Evolutionary conservation across 371 early-diverging fungal species (phyloP), one percentile per base, ranked within the genome.

Genomic region (Apophysomyces ossiformis): DNA sequence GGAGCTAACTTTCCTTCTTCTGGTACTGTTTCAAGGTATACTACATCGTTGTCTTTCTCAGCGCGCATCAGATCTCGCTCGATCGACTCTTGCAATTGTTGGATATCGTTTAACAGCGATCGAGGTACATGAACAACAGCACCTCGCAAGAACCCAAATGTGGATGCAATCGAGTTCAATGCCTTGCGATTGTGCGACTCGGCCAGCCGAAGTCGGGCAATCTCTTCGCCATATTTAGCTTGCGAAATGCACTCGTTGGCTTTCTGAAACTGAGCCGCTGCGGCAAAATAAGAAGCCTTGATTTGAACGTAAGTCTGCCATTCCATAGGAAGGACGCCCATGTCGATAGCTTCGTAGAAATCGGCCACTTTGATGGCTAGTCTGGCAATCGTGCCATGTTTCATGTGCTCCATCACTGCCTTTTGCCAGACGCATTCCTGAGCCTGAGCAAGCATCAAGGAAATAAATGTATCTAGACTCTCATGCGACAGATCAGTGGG

Each of bases 391-490:
- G 87, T 85, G 1, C 83, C 89, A 65, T 92, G 89, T 65, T 90
- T 90, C 79, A 92, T 85, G 47, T 90, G 88, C 67, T 89, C 94
- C 81, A 85, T 82, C 3, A 91, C 88, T 1, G 93, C 92, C 56
- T 94, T 91, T 64, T 88, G 89, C 93, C 92, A 94, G 13, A 90
- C 90, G 61, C 91, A 93, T 75, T 96, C 95, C 71, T 96, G 95
- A 26, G 95, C 96, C 74, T 95, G 95, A 1, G 94, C 94, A 1
- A 95, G 81, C 93, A 93, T 95, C 43, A 93, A 73, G 43, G 86
- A 81, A 8, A 85, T 79, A n/a, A 91, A 76, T 0, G 89, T 84
- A 35, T 82, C 79, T 32, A 95, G 81, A 11, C 88, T 83, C 5
- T 79, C 69, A 1, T 85, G 63, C 1, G 83, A 81, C 69, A 93